A percentile compares a stretch with the other conserved stretches of the same genome.
Evolutionary conservation across 2,329 filamentous ascomycete genomes (phyloP).

Genomic region (Ophiostoma sp.): DNA sequence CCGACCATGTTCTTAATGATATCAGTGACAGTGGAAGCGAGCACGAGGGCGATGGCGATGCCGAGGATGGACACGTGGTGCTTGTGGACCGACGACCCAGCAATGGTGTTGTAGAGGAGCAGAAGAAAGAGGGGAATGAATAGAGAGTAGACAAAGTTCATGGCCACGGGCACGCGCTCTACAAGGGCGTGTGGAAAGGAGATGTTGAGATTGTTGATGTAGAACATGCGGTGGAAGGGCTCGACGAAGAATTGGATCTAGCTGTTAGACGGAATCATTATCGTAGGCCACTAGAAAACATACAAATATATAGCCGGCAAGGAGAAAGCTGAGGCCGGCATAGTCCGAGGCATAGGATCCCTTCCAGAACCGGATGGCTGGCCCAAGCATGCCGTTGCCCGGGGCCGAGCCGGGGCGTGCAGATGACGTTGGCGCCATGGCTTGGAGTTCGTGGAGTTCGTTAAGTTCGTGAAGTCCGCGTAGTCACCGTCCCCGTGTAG

Average conservation of each 20-base stretch:
- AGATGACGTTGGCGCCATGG: conserved; percentile 36
- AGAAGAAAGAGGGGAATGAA: conserved; percentile 65
- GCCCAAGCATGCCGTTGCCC: conserved; percentile 30
- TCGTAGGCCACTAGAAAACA: not conserved
- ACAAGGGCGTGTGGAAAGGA: conserved; percentile 79
- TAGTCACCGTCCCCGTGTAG: conserved; percentile 42
- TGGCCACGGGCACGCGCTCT: conserved; percentile 77
- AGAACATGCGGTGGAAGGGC: conserved; percentile 94
- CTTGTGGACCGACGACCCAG: conserved; percentile 65
- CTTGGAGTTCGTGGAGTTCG: conserved; percentile 18
- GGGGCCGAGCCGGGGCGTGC: not conserved
- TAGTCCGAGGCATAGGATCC: conserved; percentile 87
- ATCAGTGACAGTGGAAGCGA: conserved; percentile 81
- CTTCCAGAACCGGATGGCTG: conserved; percentile 47
- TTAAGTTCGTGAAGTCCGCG: conserved; percentile 22
- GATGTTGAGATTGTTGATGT: conserved; percentile 75
- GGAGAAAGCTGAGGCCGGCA: conserved; percentile 66
- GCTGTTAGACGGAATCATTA: not conserved
- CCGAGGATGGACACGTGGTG: conserved; percentile 80
- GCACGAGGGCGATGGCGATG: conserved; percentile 67
- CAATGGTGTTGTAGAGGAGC: conserved; percentile 57
- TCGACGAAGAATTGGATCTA: conserved; percentile 64
- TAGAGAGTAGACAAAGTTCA: conserved; percentile 75
- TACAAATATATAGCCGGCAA: conserved; percentile 55
- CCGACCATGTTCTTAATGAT: conserved; percentile 85